Evolutionary conservation across 192 early-diverging fungal species (phyloP), one percentile per base, ranked within the genome.

Genomic region (Geosiphon pyriformis): DNA sequence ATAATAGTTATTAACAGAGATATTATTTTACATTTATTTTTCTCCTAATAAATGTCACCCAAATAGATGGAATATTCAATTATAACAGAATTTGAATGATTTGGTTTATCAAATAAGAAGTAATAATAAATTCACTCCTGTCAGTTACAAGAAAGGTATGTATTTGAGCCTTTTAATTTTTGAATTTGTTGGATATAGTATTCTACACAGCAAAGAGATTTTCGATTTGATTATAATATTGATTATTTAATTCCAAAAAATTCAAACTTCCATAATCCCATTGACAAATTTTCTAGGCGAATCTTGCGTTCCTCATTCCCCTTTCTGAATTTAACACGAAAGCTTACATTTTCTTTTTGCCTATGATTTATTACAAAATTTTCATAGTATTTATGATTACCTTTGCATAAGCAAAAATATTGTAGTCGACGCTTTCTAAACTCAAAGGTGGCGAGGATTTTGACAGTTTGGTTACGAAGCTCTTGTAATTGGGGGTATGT

Each of bases 401-500:
- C 56, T 58, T 58, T 58, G n/a, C n/a, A 29, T 33, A 32, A 58
- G 34, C 48, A 26, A 15, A 46, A 8, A 48, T 8, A 29, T 46
- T 47, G 22, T 25, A 27, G 22, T 25, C 0, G 53, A 6, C 4
- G 52, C 52, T 22, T n/a, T 26, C 22, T 55, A 8, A 23, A 8
- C 53, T 55, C 11, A 25, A 27, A n/a, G n/a, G 27, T 49, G 18
- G 2, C 11, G 8, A 27, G 35, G 12, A 4, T 8, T 46, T n/a
- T 7, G 51, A 35, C 50, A 32, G 11, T 26, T 15, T 15, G 63
- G 20, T 3, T 54, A 61, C 0, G 65, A 22, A 22, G 68, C 20
- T 25, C 42, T 58, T 57, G 69, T 59, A 2, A 77, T 58, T 10
- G 76, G 56, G 55, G 72, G 68, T 61, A 77, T 73, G 55, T 73